Evolutionary conservation across 345 rosid species (phyloP).

Genomic region (Brassica napus): DNA sequence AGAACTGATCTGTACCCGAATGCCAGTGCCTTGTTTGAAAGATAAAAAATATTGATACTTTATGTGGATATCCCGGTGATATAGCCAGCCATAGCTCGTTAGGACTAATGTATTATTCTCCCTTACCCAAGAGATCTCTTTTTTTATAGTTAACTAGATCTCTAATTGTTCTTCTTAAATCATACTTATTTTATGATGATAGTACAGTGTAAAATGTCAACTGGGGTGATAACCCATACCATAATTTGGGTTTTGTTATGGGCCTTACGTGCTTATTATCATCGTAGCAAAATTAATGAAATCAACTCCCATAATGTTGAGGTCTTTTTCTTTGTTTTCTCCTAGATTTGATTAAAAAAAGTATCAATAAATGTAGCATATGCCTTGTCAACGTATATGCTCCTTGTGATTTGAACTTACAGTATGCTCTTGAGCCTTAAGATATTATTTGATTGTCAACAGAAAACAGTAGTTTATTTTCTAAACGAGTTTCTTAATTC

Average conservation of each 20-base stretch:
- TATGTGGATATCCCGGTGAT: no score
- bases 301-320: not conserved
- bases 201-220: not conserved
- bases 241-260: not conserved
- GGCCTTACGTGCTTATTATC: not conserved
- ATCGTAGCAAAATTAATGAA: not conserved
- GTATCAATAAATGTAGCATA: not conserved
- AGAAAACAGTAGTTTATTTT: constrained; percentile 17
- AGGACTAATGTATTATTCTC: no score
- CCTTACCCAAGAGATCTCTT: no score
- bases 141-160: no score
- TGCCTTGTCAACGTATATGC: constrained; percentile 21
- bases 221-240: constrained; percentile 7
- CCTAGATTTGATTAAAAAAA: not conserved
- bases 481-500: constrained; percentile 30
- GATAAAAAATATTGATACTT: no score
- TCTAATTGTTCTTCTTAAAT: no score
- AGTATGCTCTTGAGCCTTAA: constrained; percentile 1
- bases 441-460: constrained; percentile 26
- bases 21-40: no score
- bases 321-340: not conserved
- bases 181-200: not conserved
- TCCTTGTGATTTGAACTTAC: not conserved
- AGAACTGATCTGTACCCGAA: no score
- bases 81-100: no score